These are phyloP conservation scores for Penicillium sp. DNA, from an alignment of 2,329 filamentous ascomycete genomes.

Conservation along the genomic window DNA sequence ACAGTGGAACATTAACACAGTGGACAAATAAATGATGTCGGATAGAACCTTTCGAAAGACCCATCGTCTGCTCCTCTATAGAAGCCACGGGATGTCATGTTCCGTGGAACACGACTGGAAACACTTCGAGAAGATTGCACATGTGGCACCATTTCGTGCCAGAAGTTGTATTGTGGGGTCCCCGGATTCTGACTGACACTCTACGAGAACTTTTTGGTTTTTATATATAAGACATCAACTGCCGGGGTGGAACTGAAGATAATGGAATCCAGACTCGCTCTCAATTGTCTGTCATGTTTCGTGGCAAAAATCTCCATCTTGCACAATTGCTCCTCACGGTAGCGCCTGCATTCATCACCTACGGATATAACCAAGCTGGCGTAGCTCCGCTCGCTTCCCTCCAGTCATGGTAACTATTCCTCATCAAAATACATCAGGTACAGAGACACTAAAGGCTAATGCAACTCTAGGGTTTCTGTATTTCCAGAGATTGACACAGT, in stretches of 20 bases:
- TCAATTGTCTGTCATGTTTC: background rate
- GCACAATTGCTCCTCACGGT: background rate
- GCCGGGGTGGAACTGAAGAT: too few species aligned
- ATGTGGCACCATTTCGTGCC: background rate
- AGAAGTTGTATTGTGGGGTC: background rate
- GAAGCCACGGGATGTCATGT: background rate
- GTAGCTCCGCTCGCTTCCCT: background rate
- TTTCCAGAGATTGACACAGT: slow-evolving; percentile 44
- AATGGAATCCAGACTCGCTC: background rate
- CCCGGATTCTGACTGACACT: background rate
- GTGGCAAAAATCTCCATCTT: background rate
- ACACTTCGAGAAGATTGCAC: background rate
- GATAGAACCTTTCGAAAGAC: too few species aligned
- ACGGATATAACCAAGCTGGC: background rate
- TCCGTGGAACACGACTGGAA: background rate
- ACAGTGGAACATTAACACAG: too few species aligned
- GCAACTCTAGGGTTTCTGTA: background rate
- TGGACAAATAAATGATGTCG: too few species aligned
- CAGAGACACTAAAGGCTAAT: background rate
- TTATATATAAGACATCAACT: background rate
- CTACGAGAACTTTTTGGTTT: background rate
- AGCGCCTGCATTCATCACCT: background rate
- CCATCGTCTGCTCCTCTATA: too few species aligned
- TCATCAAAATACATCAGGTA: slow-evolving; percentile 33
- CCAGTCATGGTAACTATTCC: background rate